A percentile compares a stretch with the other conserved stretches of the same genome.
Conservation (phyloP, 2,329 filamentous ascomycete species). For the Ophiosphaerella herpotricha region DNA sequence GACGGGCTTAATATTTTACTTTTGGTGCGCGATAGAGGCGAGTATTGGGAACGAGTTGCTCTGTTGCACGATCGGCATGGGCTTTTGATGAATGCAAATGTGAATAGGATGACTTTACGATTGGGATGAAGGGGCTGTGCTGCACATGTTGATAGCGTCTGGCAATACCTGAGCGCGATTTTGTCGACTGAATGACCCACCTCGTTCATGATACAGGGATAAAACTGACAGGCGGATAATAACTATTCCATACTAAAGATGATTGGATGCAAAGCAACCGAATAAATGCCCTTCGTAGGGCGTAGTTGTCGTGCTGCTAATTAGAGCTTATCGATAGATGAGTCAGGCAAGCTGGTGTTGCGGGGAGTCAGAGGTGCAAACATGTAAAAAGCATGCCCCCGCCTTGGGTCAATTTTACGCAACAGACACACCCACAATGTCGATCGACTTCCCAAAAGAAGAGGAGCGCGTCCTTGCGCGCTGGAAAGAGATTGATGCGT, state of each 20-base stretch:
- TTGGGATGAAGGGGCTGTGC: neutral
- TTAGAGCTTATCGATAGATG: constrained; percentile 27
- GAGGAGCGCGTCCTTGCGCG: constrained; percentile 82
- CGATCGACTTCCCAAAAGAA: constrained; percentile 90
- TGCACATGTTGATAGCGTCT: too few relatives aligned
- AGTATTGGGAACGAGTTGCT: constrained; percentile 1
- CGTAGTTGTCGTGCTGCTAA: too few relatives aligned
- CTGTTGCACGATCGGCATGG: neutral
- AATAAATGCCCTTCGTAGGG: too few relatives aligned
- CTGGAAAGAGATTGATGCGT: constrained; percentile 93
- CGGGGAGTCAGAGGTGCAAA: constrained; percentile 27
- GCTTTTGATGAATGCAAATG: neutral
- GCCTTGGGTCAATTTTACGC: constrained; percentile 21
- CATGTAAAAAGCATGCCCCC: constrained; percentile 34
- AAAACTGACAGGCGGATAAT: too few relatives aligned
- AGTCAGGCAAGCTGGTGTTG: constrained; percentile 19
- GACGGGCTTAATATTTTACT: neutral
- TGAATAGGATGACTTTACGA: neutral
- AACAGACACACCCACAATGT: constrained; percentile 59
- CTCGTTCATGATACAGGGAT: too few relatives aligned
- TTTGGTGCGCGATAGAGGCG: neutral
- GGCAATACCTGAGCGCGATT: too few relatives aligned
- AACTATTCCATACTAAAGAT: neutral
- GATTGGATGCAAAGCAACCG: too few relatives aligned
- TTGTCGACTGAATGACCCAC: too few relatives aligned